These are phyloP conservation scores for Hemileia vastatrix DNA, from an alignment of 1,284 basidiomycete species.

Conservation along the genomic window DNA sequence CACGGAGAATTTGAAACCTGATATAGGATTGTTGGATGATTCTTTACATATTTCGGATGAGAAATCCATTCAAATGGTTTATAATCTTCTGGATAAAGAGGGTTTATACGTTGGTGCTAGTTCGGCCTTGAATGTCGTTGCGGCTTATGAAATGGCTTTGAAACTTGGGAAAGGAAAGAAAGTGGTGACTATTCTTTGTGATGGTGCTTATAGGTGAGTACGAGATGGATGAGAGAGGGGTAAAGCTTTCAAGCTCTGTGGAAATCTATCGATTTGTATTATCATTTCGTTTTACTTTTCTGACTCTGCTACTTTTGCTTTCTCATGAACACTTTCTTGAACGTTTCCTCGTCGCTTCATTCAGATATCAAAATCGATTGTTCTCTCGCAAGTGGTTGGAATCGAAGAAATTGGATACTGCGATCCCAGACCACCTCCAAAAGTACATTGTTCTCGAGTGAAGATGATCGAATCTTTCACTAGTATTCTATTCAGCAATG, in stretches of 20 bases:
- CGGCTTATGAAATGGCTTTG: conserved; percentile 76
- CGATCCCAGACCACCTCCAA: conserved; percentile 72
- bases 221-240: too few relatives aligned
- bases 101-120: conserved; percentile 92
- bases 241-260: neutral
- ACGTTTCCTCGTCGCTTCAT: neutral
- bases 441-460: conserved; percentile 74
- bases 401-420: conserved; percentile 64
- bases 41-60: conserved; percentile 79
- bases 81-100: conserved; percentile 80
- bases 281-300: neutral
- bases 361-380: conserved; percentile 74
- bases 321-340: too few relatives aligned
- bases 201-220: conserved; percentile 72
- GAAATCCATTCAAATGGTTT: conserved; percentile 85
- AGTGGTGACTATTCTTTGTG: conserved; percentile 81
- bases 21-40: conserved; percentile 68
- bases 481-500: neutral
- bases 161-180: conserved; percentile 69
- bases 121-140: conserved; percentile 87
- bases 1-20: conserved; percentile 78
- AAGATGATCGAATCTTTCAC: conserved; percentile 3
- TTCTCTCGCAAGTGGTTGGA: conserved; percentile 92
- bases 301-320: neutral
- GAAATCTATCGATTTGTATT: neutral